Base-by-base conservation (phyloP, 2,329 filamentous ascomycete species). In the Beauveria australis region DNA sequence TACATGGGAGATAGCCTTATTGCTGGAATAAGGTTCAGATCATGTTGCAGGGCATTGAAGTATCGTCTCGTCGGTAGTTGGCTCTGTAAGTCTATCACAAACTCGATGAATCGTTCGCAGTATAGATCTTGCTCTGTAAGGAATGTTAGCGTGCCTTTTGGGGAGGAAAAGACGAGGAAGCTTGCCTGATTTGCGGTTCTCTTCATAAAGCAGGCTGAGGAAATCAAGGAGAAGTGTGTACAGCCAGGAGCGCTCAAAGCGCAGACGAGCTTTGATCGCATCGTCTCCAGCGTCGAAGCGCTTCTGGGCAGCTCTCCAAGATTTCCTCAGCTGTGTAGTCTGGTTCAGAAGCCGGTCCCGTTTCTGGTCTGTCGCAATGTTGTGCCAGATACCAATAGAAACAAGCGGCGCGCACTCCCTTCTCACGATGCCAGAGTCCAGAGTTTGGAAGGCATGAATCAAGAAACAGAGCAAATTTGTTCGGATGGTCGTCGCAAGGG, bases 391-490 rank as follows among this genome's bases (percentile, higher is more conserved):
- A 1, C 90, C 88, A 67, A 99, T 96, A 14, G 92, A 94, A 22
- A 99, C 93, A 56, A 99, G 78, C 1, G 95, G 91, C 7, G 93
- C 94, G 74, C 94, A 97, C 78, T 99, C 94, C 73, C 97, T 97
- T 64, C 94, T 87, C 54, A 99, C 89, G 60, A 96, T 83, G 43
- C 84, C 83, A 70, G 87, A 92, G 72, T 99, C 95, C 37, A 99
- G 80, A 52, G 92, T 97, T 73, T 97, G 92, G 71, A 97, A 99
- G 41, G 93, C 90, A 66, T 88, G 85, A 55, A 96, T 95, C 64
- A 97, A 81, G 74, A 97, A 97, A 26, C 85, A 89, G 24, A 99
- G 78, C n/a, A 97, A 83, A 57, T 96, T 87, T 9, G 89, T 89
- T 63, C 91, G 86, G 59, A 96, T 82, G 30, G 80, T 77, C 43